phyloP scores from a whole-genome alignment of 2,329 filamentous ascomycete genomes.

The Phyllosticta citriasiana region DNA sequence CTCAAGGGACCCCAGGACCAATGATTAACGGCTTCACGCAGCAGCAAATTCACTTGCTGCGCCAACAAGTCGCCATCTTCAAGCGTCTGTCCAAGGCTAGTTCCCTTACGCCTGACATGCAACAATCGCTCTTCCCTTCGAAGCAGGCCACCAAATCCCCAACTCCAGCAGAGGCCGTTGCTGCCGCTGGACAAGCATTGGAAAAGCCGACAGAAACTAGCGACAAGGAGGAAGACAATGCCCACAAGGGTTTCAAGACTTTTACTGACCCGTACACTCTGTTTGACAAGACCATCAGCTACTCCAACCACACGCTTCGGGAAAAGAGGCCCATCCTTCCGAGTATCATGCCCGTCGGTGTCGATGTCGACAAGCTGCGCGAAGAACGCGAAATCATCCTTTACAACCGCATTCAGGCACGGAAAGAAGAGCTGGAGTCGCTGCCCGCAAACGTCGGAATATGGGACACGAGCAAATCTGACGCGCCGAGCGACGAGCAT shows the following conservation, averaged over 20 bases:
- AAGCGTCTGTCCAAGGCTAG: slow-evolving; percentile 82
- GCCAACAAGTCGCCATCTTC: slow-evolving; percentile 84
- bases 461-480: slow-evolving; percentile 67
- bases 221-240: slow-evolving; percentile 21
- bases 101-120: slow-evolving; percentile 66
- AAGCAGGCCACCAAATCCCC: slow-evolving; percentile 48
- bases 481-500: slow-evolving; percentile 63
- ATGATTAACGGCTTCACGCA: slow-evolving; percentile 47
- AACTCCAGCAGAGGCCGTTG: slow-evolving; percentile 29
- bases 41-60: slow-evolving; percentile 68
- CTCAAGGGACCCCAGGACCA: slow-evolving; percentile 16
- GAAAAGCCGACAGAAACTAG: slow-evolving; percentile 37
- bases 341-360: slow-evolving; percentile 76
- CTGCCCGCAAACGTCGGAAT: slow-evolving; percentile 77
- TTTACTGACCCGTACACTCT: slow-evolving; percentile 39
- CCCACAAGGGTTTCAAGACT: slow-evolving; percentile 50
- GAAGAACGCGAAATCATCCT: slow-evolving; percentile 81
- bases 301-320: slow-evolving; percentile 67
- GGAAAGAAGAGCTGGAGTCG: slow-evolving; percentile 74
- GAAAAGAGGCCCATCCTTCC: slow-evolving; percentile 72
- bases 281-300: slow-evolving; percentile 55
- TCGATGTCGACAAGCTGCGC: slow-evolving; percentile 76
- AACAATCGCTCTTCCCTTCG: slow-evolving; percentile 72
- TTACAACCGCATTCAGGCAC: slow-evolving; percentile 79
- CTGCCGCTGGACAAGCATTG: slow-evolving; percentile 40